Evolutionary conservation across 129 eudicot genomes (phyloP), one percentile per base, ranked within the genome.

Genomic region (Silybum marianum): DNA sequence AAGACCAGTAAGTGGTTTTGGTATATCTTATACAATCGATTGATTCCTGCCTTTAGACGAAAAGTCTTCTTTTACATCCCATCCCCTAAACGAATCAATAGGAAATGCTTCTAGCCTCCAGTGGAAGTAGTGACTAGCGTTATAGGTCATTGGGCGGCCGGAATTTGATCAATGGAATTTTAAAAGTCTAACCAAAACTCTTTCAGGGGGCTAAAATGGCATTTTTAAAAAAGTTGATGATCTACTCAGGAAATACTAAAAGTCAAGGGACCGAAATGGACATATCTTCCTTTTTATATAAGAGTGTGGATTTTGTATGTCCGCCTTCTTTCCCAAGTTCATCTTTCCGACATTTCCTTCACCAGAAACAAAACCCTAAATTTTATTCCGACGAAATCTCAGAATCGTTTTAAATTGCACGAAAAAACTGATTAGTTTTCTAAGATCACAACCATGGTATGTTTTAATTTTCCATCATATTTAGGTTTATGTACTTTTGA

Each of bases 321-420:
- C 69, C n/a, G 69, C 48, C 78, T 24, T 72, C 78, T 72, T 72
- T 54, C 63, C 66, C 72, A 80, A 38, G 65, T 58, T 23, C 78
- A 39, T 81, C 79, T 7, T 60, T 26, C 73, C 24, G 40, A 60
- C 26, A 58, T 72, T 69, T 44, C 18, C 19, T 79, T 38, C 58
- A 30, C 65, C 83, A 39, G 63, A 25, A 60, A 60, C 30, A 60
- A 62, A 80, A 62, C 84, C 84, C 84, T 81, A 81, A 25, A 36
- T 9, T 38, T 60, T 5, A 30, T 62, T 38, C 73, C 65, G 67
- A 19, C 74, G 8, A 81, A 62, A 39, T 39, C 21, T 36, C 78
- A 25, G 14, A 38, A 6, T 26, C 63, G 19, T 42, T 18, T 80
- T 39, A 67, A 42, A 81, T 63, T 73, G 32, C 58, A 40, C 68